Evolutionary conservation across 164 flowering plant species (phyloP).

Genomic region (Vitis rupestris): DNA sequence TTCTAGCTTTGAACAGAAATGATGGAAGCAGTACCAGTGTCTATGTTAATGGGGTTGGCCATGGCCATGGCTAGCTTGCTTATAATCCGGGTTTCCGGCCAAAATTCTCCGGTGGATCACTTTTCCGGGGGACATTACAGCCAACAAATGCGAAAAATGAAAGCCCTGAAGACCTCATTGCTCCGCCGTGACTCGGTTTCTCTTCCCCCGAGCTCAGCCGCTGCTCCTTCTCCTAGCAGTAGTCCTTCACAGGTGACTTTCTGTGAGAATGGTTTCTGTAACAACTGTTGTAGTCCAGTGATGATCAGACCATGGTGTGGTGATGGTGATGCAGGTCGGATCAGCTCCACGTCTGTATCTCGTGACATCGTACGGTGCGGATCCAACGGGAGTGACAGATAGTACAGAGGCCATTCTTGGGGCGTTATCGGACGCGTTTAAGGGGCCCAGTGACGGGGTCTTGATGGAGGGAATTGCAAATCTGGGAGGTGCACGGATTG

Average conservation of each 20-base stretch:
- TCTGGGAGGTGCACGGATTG: conserved; percentile 77
- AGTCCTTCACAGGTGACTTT: conserved; percentile 15
- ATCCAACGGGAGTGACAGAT: conserved; percentile 78
- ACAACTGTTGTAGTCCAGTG: too few species aligned
- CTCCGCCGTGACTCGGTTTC: conserved; percentile 21
- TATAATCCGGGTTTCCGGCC: conserved; percentile 20
- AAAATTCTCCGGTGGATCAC: conserved; percentile 8
- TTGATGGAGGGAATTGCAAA: conserved; percentile 63
- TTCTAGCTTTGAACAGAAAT: not conserved
- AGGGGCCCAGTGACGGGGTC: conserved; percentile 19
- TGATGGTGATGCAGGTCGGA: conserved; percentile 22
- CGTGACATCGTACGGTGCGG: conserved; percentile 75
- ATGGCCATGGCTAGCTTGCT: conserved; percentile 8
- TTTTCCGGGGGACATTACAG: not conserved
- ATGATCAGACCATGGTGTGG: not conserved
- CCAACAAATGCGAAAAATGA: conserved; percentile 29
- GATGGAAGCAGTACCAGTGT: conserved; percentile 4
- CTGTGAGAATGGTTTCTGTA: not conserved
- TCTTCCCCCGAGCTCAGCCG: not conserved
- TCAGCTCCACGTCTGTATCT: conserved; percentile 33
- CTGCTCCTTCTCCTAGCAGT: conserved; percentile 15
- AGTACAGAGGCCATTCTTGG: conserved; percentile 67
- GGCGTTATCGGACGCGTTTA: conserved; percentile 68
- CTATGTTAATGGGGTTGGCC: conserved; percentile 8
- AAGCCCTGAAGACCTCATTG: conserved; percentile 26